Evolutionary conservation across 441 rosid species (phyloP).

Genomic region (Populus hybrid): DNA sequence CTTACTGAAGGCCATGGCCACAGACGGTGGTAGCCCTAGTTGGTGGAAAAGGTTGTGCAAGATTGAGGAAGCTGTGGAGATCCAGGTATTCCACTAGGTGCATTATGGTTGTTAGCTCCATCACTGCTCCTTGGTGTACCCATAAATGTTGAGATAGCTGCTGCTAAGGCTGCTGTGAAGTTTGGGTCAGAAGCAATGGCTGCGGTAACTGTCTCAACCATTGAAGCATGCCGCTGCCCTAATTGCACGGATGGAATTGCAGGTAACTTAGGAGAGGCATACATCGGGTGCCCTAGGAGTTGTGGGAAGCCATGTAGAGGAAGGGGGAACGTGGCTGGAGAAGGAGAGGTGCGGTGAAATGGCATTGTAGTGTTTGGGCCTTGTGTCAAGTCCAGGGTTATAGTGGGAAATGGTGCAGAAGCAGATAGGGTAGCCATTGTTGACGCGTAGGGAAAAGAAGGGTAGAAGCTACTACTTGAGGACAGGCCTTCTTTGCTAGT

Average conservation of each 20-base stretch:
- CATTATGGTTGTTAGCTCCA: constrained; percentile 18
- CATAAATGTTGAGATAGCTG: constrained; percentile 63
- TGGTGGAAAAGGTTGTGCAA: constrained; percentile 88
- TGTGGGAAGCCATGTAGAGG: constrained; percentile 43
- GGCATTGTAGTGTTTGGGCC: constrained; percentile 33
- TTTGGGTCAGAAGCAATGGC: constrained; percentile 81
- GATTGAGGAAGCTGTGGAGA: constrained; percentile 86
- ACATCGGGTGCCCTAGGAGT: constrained; percentile 37
- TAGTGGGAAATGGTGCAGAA: constrained; percentile 80
- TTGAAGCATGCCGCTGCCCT: constrained; percentile 41
- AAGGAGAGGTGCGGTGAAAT: constrained; percentile 28
- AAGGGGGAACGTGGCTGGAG: constrained; percentile 37
- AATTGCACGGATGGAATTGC: constrained; percentile 26
- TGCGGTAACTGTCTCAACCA: constrained; percentile 64
- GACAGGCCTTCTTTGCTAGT: constrained; percentile 38
- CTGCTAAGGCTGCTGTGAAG: constrained; percentile 75
- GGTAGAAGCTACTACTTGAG: too few relatives aligned
- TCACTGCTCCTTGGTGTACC: constrained; percentile 30
- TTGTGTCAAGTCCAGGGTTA: constrained; percentile 79
- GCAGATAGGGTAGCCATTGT: constrained; percentile 71
- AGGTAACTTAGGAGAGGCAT: constrained; percentile 22
- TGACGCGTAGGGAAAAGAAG: constrained; percentile 45
- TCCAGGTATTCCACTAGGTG: constrained; percentile 39
- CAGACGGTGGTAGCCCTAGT: constrained; percentile 12
- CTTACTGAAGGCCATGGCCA: background rate